phyloP scores from a whole-genome alignment of 768 basidiomycete species.

The Neoboletus subvelutipes region DNA sequence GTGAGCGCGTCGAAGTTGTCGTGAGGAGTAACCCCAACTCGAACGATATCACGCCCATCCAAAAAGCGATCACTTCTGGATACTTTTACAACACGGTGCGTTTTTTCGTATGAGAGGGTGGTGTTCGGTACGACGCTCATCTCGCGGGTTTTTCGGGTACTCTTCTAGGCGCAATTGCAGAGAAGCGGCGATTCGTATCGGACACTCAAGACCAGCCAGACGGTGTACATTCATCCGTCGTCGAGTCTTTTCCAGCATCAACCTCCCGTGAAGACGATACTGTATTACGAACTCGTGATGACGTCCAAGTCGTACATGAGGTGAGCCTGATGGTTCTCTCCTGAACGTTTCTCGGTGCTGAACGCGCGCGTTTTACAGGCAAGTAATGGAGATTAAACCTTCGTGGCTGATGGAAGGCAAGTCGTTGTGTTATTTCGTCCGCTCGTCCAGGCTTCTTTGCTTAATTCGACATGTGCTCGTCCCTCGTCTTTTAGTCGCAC shows the following conservation, averaged over 20 bases:
- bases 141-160: neutral
- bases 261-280: slow-evolving; percentile 84
- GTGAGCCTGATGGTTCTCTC: slow-evolving; percentile 32
- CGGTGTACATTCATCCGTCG: slow-evolving; percentile 95
- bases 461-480: slow-evolving; percentile 1
- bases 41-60: slow-evolving; percentile 88
- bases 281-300: slow-evolving; percentile 98
- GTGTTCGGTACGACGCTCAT: neutral
- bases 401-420: slow-evolving; percentile 88
- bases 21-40: slow-evolving; percentile 86
- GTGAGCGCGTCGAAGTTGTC: slow-evolving; percentile 95
- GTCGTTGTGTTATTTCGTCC: slow-evolving; percentile 20
- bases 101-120: neutral
- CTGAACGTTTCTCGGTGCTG: neutral
- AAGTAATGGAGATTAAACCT: slow-evolving; percentile 98
- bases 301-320: slow-evolving; percentile 97
- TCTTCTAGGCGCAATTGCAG: slow-evolving; percentile 76
- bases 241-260: slow-evolving; percentile 94
- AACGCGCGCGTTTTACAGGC: slow-evolving; percentile 41
- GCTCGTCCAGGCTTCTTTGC: neutral
- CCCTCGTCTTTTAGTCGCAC: slow-evolving; percentile 62
- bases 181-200: slow-evolving; percentile 97
- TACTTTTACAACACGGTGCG: slow-evolving; percentile 94
- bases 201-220: slow-evolving; percentile 93
- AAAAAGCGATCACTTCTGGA: slow-evolving; percentile 92